phyloP scores from a whole-genome alignment of 164 flowering plant species.

The Pachysandra terminalis region DNA sequence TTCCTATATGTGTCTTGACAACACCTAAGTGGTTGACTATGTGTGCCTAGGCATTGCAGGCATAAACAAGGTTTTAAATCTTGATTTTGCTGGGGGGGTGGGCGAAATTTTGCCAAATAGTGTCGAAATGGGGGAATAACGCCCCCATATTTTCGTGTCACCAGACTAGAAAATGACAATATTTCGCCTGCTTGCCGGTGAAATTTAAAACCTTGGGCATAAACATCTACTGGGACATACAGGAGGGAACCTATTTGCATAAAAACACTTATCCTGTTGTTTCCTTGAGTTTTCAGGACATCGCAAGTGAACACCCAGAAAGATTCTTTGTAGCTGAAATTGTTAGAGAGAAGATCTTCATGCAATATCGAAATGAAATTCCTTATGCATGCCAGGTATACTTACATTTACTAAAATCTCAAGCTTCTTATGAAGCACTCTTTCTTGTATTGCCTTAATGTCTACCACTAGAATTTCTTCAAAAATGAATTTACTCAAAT shows the following conservation, averaged over 20 bases:
- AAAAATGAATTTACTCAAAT: not conserved
- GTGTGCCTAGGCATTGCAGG: no score
- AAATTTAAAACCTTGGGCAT: no score
- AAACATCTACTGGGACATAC: no score
- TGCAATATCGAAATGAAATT: slow-evolving; percentile 90
- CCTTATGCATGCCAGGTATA: slow-evolving; percentile 98
- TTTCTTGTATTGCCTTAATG: not conserved
- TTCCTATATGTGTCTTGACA: no score
- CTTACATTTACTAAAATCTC: not conserved
- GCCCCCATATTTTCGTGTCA: no score
- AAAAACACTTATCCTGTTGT: not conserved
- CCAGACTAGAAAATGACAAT: no score
- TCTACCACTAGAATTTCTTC: not conserved
- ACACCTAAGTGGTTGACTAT: no score
- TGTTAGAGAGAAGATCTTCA: slow-evolving; percentile 92
- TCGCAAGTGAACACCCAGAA: slow-evolving; percentile 98
- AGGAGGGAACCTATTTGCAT: not conserved
- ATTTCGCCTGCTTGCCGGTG: no score
- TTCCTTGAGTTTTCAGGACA: slow-evolving; percentile 56
- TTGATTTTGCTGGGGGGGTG: no score
- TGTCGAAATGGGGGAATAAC: no score
- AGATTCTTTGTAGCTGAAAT: slow-evolving; percentile 94
- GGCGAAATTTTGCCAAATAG: no score
- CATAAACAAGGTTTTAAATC: no score
- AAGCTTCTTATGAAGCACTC: not conserved